Evolutionary conservation across 441 rosid genomes (phyloP).

Genomic region (Eutrema salsugineum): DNA sequence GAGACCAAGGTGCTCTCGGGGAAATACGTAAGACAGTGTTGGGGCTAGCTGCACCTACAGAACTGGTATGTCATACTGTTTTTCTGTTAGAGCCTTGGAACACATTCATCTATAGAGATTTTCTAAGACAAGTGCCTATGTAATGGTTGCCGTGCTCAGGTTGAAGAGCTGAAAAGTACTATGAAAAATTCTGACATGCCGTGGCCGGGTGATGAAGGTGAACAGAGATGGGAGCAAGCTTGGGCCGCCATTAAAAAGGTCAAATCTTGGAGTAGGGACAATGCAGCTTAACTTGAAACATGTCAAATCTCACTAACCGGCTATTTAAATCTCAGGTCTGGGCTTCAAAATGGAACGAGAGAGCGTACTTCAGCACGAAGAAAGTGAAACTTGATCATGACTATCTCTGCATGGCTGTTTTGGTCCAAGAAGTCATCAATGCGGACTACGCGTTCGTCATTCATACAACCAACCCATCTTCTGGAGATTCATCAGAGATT

Average conservation of each 20-base stretch:
- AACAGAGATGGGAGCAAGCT: constrained; percentile 87
- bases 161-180: constrained; percentile 75
- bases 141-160: constrained; percentile 40
- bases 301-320: constrained; percentile 27
- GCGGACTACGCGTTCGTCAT: constrained; percentile 98
- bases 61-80: constrained; percentile 54
- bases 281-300: background rate
- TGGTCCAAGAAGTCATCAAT: constrained; percentile 94
- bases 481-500: constrained; percentile 91
- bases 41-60: constrained; percentile 63
- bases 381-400: constrained; percentile 90
- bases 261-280: background rate
- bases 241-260: constrained; percentile 98
- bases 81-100: background rate
- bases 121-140: constrained; percentile 6
- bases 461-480: constrained; percentile 96
- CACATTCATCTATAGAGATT: background rate
- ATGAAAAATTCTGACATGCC: constrained; percentile 92
- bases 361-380: constrained; percentile 95
- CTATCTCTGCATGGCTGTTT: constrained; percentile 95
- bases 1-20: constrained; percentile 54
- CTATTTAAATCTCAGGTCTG: constrained; percentile 59
- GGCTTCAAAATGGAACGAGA: constrained; percentile 99
- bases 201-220: constrained; percentile 99
- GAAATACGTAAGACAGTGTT: constrained; percentile 78